phyloP scores from a whole-genome alignment of 176 grass and related monocot species.

The Oryza meyeriana region DNA sequence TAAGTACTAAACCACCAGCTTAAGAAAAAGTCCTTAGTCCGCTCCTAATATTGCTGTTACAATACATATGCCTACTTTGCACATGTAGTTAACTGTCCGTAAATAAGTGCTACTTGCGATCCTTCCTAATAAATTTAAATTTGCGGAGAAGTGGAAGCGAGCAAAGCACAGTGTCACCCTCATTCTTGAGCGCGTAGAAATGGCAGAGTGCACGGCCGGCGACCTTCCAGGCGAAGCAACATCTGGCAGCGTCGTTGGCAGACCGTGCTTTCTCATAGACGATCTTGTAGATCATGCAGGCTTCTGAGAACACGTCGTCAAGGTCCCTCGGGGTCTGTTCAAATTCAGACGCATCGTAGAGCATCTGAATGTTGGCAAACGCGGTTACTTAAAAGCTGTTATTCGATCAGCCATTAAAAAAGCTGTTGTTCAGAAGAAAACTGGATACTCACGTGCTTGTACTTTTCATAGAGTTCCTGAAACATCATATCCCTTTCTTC shows the following conservation, averaged over 20 bases:
- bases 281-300: constrained; percentile 47
- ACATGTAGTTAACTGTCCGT: background rate
- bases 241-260: background rate
- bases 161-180: constrained; percentile 2
- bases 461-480: constrained; percentile 41
- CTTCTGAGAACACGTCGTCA: constrained; percentile 35
- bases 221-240: constrained; percentile 55
- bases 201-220: constrained; percentile 42
- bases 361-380: constrained; percentile 22
- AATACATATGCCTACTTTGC: background rate
- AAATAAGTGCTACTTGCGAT: background rate
- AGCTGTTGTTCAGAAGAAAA: background rate
- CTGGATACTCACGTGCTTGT: constrained; percentile 43
- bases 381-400: background rate
- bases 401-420: background rate
- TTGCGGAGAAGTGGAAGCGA: background rate
- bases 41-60: background rate
- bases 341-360: constrained; percentile 47
- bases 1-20: background rate
- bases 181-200: constrained; percentile 13
- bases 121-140: background rate
- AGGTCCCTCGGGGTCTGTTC: constrained; percentile 28
- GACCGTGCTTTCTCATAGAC: constrained; percentile 33
- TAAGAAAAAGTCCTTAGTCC: background rate
- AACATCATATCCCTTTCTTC: constrained; percentile 21